These are phyloP conservation scores for Euphrasia confusa DNA, from an alignment of 257 asterid genomes.

Conservation along the genomic window DNA sequence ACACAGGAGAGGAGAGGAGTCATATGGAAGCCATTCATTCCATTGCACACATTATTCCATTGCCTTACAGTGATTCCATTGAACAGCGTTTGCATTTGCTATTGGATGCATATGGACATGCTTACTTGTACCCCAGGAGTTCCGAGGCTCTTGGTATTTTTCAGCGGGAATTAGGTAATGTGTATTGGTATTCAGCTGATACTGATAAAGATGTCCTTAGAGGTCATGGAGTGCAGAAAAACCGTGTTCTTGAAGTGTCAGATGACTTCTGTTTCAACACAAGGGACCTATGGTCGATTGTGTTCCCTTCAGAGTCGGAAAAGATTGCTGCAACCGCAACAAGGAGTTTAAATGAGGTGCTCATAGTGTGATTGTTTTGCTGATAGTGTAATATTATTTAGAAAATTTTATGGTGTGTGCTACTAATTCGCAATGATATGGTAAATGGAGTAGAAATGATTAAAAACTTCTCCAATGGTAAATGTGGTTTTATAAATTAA, in stretches of 20 bases:
- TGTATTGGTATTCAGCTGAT: slow-evolving; percentile 88
- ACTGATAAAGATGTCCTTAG: slow-evolving; percentile 50
- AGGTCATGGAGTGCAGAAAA: slow-evolving; percentile 68
- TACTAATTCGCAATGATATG: too few species aligned
- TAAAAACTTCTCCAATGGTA: too few species aligned
- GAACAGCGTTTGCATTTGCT: slow-evolving; percentile 86
- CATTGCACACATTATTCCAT: slow-evolving; percentile 62
- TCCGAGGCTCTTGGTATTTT: slow-evolving; percentile 76
- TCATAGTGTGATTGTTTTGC: slow-evolving; percentile 11
- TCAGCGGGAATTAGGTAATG: slow-evolving; percentile 57
- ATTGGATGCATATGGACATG: slow-evolving; percentile 56
- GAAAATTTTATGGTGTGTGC: neutral
- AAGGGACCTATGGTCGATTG: slow-evolving; percentile 73
- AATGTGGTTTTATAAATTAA: too few species aligned
- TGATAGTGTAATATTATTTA: slow-evolving; percentile 8
- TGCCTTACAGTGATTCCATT: slow-evolving; percentile 73
- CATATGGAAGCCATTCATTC: slow-evolving; percentile 62
- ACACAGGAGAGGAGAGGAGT: slow-evolving; percentile 77
- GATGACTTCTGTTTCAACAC: slow-evolving; percentile 70
- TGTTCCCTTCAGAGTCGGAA: slow-evolving; percentile 86
- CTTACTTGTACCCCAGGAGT: slow-evolving; percentile 80
- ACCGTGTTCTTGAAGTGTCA: slow-evolving; percentile 39
- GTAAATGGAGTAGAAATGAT: too few species aligned
- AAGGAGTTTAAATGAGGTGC: slow-evolving; percentile 79
- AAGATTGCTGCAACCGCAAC: slow-evolving; percentile 74